Evolutionary conservation across 2,329 filamentous ascomycete species (phyloP).

Genomic region (Calonectria crousiana): DNA sequence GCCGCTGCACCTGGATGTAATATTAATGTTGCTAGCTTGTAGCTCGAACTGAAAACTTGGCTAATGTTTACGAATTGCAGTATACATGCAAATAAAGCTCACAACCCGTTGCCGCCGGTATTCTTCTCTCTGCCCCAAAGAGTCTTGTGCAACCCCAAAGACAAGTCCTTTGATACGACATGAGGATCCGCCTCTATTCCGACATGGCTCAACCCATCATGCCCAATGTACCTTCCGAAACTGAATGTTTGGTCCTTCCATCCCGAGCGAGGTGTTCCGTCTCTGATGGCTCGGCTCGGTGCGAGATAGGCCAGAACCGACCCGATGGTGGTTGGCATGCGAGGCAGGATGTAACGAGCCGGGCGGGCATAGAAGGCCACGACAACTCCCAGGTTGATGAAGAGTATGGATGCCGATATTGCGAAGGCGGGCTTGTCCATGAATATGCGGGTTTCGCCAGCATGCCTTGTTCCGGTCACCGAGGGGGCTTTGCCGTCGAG

Average conservation of each 20-base stretch:
- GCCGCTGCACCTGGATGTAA: too few species aligned
- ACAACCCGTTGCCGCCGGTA: background rate
- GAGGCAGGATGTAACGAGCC: background rate
- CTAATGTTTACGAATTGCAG: too few species aligned
- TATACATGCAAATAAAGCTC: too few species aligned
- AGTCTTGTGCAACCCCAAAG: background rate
- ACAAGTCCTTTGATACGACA: background rate
- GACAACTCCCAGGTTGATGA: background rate
- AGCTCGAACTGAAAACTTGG: too few species aligned
- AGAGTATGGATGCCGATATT: background rate
- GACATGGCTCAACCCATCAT: conserved; percentile 1
- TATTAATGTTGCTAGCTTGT: too few species aligned
- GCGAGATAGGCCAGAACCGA: conserved; percentile 16
- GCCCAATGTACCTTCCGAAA: too few species aligned
- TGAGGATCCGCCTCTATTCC: conserved; percentile 16
- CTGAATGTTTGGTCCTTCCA: too few species aligned
- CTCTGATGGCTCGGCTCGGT: conserved; percentile 12
- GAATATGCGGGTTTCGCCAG: background rate
- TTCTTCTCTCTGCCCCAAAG: background rate
- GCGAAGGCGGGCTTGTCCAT: background rate
- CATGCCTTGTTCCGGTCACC: background rate
- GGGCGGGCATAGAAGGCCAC: background rate
- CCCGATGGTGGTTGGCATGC: background rate
- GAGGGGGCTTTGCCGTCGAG: background rate
- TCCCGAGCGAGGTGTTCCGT: too few species aligned